Conservation (phyloP, 306 rosid species). For the Oemleria cerasiformis region DNA sequence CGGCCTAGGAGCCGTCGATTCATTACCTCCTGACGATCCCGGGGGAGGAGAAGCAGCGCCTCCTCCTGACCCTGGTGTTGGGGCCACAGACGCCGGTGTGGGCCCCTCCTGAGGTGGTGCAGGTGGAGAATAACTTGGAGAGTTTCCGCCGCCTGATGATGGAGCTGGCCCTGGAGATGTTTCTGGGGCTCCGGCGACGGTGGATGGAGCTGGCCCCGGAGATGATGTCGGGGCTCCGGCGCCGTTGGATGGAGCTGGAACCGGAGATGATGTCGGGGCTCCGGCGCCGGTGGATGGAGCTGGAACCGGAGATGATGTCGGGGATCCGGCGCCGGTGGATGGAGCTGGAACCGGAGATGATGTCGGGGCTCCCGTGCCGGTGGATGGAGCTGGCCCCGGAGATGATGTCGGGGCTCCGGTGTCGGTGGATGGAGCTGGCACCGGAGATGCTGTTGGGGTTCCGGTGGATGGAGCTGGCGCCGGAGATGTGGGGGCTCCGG, state of each 20-base stretch:
- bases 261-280: not conserved
- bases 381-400: not conserved
- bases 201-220: no score
- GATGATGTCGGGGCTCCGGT: not conserved
- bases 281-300: not conserved
- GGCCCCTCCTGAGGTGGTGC: not conserved
- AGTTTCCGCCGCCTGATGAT: not conserved
- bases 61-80: not conserved
- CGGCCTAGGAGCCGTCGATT: constrained; percentile 8
- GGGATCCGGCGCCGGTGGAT: not conserved
- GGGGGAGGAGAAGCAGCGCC: constrained; percentile 20
- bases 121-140: not conserved
- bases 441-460: constrained; percentile 9
- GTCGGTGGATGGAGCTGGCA: not conserved
- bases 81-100: not conserved
- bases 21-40: not conserved
- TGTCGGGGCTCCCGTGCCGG: no score
- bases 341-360: no score
- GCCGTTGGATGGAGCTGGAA: not conserved
- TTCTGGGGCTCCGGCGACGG: not conserved
- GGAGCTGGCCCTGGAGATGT: constrained; percentile 9
- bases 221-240: no score
- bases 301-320: constrained; percentile 1
- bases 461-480: not conserved
- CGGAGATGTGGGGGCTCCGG: not conserved